Conservation (phyloP, 805 yeast species). For the Naumovozyma castellii region DNA sequence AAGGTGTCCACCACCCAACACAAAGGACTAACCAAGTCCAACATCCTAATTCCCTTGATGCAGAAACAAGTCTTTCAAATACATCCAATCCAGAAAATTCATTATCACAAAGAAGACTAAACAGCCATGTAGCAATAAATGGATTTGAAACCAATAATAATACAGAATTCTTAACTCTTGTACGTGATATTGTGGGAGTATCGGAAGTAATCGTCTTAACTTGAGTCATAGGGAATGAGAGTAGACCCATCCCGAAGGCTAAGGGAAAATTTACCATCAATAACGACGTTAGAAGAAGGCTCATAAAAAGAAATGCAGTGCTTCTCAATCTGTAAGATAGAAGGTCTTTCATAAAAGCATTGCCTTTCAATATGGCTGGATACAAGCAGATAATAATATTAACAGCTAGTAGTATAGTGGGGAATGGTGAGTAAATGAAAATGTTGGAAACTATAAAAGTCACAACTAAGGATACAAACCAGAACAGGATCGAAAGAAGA, state of each 20-base stretch:
- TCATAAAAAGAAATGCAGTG: slow-evolving; percentile 47
- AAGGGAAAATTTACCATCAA: slow-evolving; percentile 79
- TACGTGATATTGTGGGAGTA: background rate
- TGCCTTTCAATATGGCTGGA: slow-evolving; percentile 10
- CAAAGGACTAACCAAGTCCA: slow-evolving; percentile 79
- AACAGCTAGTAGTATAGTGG: slow-evolving; percentile 9
- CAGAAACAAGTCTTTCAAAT: slow-evolving; percentile 44
- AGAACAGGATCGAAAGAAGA: slow-evolving; percentile 13
- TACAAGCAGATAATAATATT: slow-evolving; percentile 6
- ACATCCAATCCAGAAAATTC: slow-evolving; percentile 32
- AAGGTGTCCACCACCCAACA: slow-evolving; percentile 75
- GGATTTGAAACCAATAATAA: slow-evolving; percentile 46
- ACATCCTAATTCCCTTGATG: slow-evolving; percentile 61
- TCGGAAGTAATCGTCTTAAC: slow-evolving; percentile 23
- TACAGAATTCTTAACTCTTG: slow-evolving; percentile 22
- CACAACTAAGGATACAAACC: slow-evolving; percentile 28
- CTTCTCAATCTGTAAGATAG: slow-evolving; percentile 31
- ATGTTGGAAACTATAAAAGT: slow-evolving; percentile 17
- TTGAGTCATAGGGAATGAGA: slow-evolving; percentile 69
- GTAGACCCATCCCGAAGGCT: slow-evolving; percentile 59
- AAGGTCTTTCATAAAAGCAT: slow-evolving; percentile 8
- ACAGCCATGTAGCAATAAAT: slow-evolving; percentile 30
- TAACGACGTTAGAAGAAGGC: slow-evolving; percentile 62
- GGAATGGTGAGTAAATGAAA: slow-evolving; percentile 10
- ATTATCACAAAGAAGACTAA: slow-evolving; percentile 6